Evolutionary conservation across 345 rosid genomes (phyloP), one percentile per base, ranked within the genome.

Genomic region (Ceriops zippeliana): DNA sequence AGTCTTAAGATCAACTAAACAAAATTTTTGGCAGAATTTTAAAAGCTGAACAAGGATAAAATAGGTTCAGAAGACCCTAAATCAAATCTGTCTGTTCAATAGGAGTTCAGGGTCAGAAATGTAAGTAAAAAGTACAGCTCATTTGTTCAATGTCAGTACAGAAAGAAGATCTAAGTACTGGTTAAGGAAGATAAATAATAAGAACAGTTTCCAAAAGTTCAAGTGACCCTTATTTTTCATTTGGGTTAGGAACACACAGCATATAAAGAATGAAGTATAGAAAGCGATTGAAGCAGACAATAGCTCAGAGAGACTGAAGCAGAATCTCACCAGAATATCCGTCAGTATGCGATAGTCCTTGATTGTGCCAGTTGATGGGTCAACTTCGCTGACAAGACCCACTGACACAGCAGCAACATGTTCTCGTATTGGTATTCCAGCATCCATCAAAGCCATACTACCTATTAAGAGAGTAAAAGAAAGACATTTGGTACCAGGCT

Each of bases 351-450:
- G 92, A 42, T 95, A 90, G 73, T 88, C 91, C 75, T 81, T 83
- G 37, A 95, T 83, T 76, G 74, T 91, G 51, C 96, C 96, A 66
- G 83, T 84, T 71, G 84, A 82, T 62, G 87, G 88, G 69, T 91
- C 93, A 66, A 82, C 85, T 67, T 89, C 92, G 61, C 86, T 89
- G 61, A 95, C 78, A 76, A 95, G 99, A 74, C 99, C 99, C 70
- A 95, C 96, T 0, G 99, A 95, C 75, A 95, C 88, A 68, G 97
- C 97, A n/a, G 99, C 99, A 58, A 91, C 96, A 76, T 95, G 99
- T 58, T 86, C 93, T 78, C 75, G 76, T 54, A 95, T 69, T 28
- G 99, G 93, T 78, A 90, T 82, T 46, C 99, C 99, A 61, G 97
- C 97, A 73, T 95, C 97, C 96, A 95, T 86, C 79, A 95, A 84